These are phyloP conservation scores for Aspergillus campestris DNA, from an alignment of 495 filamentous ascomycete species.

Conservation along the genomic window DNA sequence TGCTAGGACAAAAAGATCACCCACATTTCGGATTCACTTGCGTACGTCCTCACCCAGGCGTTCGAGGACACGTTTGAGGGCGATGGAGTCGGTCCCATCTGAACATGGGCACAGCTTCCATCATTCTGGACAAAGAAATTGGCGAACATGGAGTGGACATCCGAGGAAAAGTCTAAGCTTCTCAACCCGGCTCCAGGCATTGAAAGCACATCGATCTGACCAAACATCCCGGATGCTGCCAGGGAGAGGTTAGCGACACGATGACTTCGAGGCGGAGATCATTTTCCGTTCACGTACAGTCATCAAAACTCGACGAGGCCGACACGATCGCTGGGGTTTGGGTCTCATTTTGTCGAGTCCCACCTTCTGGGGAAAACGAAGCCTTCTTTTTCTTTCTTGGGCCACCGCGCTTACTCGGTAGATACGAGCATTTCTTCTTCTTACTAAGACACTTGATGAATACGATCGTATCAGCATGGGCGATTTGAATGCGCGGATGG, in stretches of 20 bases:
- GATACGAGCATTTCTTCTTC: slow-evolving; percentile 44
- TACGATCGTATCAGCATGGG: slow-evolving; percentile 2
- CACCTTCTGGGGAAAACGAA: slow-evolving; percentile 16
- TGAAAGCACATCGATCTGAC: slow-evolving; percentile 36
- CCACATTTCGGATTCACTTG: slow-evolving; percentile 36
- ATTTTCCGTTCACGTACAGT: slow-evolving; percentile 19
- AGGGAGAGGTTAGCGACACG: slow-evolving; percentile 6
- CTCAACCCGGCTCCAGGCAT: slow-evolving; percentile 36
- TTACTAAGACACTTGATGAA: slow-evolving; percentile 41
- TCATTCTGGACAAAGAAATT: slow-evolving; percentile 23
- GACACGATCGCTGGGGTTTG: slow-evolving; percentile 14
- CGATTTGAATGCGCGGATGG: no score
- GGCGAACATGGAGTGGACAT: slow-evolving; percentile 31
- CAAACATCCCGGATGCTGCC: slow-evolving; percentile 29
- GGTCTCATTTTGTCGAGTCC: slow-evolving; percentile 14
- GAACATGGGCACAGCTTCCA: slow-evolving; percentile 16
- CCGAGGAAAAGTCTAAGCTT: slow-evolving; percentile 30
- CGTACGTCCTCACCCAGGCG: slow-evolving; percentile 32
- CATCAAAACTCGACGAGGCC: slow-evolving; percentile 21
- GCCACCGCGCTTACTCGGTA: slow-evolving; percentile 50
- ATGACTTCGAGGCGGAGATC: no score
- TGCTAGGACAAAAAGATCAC: slow-evolving; percentile 2
- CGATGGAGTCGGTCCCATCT: slow-evolving; percentile 27
- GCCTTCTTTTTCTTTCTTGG: slow-evolving; percentile 41
- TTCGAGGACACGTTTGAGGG: slow-evolving; percentile 18